Base-by-base conservation (phyloP, 225 moss, liverwort and hornwort genomes). In the Climacium dendroides region DNA sequence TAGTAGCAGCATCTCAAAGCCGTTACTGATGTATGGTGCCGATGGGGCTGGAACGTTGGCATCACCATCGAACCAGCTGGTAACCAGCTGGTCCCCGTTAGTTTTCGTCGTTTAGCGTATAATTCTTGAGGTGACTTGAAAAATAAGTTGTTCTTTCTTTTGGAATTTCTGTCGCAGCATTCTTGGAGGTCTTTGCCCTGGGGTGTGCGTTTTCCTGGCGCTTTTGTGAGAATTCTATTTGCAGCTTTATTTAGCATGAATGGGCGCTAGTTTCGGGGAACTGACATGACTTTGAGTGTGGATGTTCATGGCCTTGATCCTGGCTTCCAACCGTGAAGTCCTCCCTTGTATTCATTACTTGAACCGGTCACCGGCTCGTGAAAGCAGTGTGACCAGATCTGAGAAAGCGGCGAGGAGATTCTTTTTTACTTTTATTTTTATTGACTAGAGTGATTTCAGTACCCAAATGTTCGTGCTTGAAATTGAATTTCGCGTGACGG, bases 1-100 rank as follows among this genome's bases (percentile, higher is more conserved):
- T 93, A 99, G 96, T 92, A 94, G 95, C 94, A 99, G 99, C 93
- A 97, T 97, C 80, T 97, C 99, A 89, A 99, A 99, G 91, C 97
- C 98, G 76, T 91, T 99, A 91, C 94, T 99, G 90, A 96, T 99
- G 97, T 99, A 99, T 93, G 97, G 97, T 81, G 95, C 97, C 84
- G 99, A 99, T 91, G 97, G 96, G 83, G 96, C 95, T 93, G 99
- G 96, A 86, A 96, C 97, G 82, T 96, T 97, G 87, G 97, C 99
- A 80, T 99, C 99, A 87, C 99, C 98, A 74, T 98, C 99, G 61
- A 99, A 99, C 89, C 99, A 99, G 92, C 91, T 99, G 99, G 99
- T 99, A 91, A 91, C 95, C 89, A 91, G 90, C 67, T 92, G 93
- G 93, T 87, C 88, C 86, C 89, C 88, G 85, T 91, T 93, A 90